Base-by-base conservation (phyloP, 345 rosid genomes). In the Ceriops tagal region DNA sequence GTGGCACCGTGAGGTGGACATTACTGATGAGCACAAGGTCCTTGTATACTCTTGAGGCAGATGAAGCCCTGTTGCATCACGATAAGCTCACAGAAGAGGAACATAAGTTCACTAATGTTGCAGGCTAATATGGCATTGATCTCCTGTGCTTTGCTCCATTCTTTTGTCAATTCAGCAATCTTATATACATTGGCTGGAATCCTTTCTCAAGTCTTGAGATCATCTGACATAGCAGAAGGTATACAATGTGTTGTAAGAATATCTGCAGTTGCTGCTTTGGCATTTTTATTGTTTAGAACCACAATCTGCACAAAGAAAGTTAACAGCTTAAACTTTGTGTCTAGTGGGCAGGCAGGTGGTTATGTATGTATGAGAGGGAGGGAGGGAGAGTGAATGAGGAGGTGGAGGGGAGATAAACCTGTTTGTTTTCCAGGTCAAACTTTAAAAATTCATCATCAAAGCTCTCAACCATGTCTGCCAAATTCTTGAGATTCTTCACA, bases 341-440 rank as follows among this genome's bases (percentile, higher is more conserved):
- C 16, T 2, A 11, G 47, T 39, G 15, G 47, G 15, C 3, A 16
- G 47, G 30, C 30, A 2, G 30, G 18, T 43, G 49, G 49, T 4
- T 13, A 3, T 43, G 18, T 3, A 11, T 62, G 58, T 0, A 22
- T 46, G 34, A 8, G n/a, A 34, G 51, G 37, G 37, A 34, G 43
- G 34, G 5, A 4, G 34, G 34, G 34, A 5, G 6, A 31, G 34
- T 2, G 3, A 5, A 24, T 47, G 19, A 53, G 69, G 47, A 47
- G 58, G 59, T 65, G 37, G 72, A 61, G 49, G 53, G 70, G 16
- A 75, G 62, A 57, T 65, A 63, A 58, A 90, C 96, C 92, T 92
- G 98, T 37, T 91, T 86, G 68, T 89, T 91, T 71, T 89, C 98
- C 2, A 93, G 87, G 62, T 88, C 95, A 58, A 93, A 93, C 77